Evolutionary conservation across 2,329 filamentous ascomycete species (phyloP).

Genomic region (Sclerotinia minor): DNA sequence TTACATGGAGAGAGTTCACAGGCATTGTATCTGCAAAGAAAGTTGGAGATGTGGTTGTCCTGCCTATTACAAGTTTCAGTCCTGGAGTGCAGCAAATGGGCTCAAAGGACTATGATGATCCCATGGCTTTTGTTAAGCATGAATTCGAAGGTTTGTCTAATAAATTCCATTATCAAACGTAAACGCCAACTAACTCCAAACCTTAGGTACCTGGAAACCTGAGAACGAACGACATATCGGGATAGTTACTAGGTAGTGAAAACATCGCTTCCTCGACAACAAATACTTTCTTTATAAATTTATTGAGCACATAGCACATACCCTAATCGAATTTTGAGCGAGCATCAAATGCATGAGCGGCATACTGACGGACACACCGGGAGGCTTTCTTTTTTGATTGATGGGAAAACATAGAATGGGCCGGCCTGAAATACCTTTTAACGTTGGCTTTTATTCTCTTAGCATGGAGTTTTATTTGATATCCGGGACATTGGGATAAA

Average conservation of each 20-base stretch:
- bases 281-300: constrained; percentile 11
- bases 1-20: constrained; percentile 87
- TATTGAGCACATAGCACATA: constrained; percentile 12
- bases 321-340: constrained; percentile 18
- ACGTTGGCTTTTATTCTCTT: constrained; percentile 16
- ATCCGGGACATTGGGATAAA: constrained; percentile 15
- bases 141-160: constrained; percentile 78
- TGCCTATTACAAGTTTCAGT: constrained; percentile 97
- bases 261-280: neutral
- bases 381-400: constrained; percentile 7
- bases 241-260: neutral
- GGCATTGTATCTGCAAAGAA: constrained; percentile 80
- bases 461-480: constrained; percentile 23
- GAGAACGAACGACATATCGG: constrained; percentile 71
- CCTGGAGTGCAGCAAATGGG: constrained; percentile 94
- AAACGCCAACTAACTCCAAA: constrained; percentile 18
- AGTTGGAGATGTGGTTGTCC: constrained; percentile 87
- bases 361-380: constrained; percentile 16
- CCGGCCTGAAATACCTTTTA: constrained; percentile 1
- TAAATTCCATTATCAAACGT: neutral
- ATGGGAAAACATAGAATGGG: constrained; percentile 18
- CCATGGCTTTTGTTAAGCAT: constrained; percentile 97
- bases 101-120: constrained; percentile 81
- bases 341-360: constrained; percentile 26
- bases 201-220: constrained; percentile 72